These are phyloP conservation scores for Fraxinus xanthoxyloides DNA, from an alignment of 305 asterid genomes.

Conservation along the genomic window DNA sequence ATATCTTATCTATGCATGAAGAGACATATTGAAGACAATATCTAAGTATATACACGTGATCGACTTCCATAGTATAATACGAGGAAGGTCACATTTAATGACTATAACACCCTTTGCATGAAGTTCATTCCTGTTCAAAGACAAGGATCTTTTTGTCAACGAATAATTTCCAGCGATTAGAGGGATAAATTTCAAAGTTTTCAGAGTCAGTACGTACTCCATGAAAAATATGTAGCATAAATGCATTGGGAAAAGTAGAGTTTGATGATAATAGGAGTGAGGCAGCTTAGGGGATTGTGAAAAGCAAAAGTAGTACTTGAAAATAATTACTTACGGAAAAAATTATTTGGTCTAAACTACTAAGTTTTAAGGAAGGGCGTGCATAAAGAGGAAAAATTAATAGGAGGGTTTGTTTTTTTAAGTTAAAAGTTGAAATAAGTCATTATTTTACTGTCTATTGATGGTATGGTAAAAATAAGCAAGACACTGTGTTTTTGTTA, in stretches of 20 bases:
- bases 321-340: neutral
- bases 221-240: constrained; percentile 21
- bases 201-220: constrained; percentile 22
- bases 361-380: constrained; percentile 13
- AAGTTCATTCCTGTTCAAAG: neutral
- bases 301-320: constrained; percentile 37
- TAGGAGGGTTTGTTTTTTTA: constrained; percentile 15
- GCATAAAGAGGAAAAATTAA: constrained; percentile 27
- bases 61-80: neutral
- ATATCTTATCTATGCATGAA: no score
- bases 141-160: neutral
- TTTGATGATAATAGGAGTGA: constrained; percentile 43
- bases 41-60: neutral
- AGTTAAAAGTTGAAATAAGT: constrained; percentile 16
- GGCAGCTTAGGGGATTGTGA: constrained; percentile 64
- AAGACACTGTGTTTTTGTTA: constrained; percentile 34
- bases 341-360: constrained; percentile 7
- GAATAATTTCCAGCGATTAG: neutral
- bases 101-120: neutral
- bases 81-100: neutral
- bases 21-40: neutral
- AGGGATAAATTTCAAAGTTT: constrained; percentile 23
- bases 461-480: constrained; percentile 29
- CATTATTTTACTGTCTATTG: constrained; percentile 14
- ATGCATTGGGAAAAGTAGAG: constrained; percentile 43